Evolutionary conservation across 2,329 filamentous ascomycete genomes (phyloP).

Genomic region (Fusarium tanahbumbuense): DNA sequence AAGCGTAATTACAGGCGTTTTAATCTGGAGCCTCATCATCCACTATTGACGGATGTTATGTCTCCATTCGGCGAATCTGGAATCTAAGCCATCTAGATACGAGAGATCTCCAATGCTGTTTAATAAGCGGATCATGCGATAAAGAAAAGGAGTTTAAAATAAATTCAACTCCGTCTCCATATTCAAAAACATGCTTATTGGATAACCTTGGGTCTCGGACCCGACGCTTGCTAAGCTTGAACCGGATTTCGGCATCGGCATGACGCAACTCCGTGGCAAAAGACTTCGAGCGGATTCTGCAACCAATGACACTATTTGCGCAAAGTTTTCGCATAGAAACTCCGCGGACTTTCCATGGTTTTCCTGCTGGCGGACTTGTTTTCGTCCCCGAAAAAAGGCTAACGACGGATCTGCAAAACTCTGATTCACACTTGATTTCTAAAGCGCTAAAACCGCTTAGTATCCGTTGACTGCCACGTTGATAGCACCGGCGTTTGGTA

Average conservation of each 20-base stretch:
- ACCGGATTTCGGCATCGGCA: constrained; percentile 20
- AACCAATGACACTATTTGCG: constrained; percentile 8
- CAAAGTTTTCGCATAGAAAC: neutral
- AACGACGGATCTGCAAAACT: neutral
- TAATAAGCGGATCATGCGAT: constrained; percentile 27
- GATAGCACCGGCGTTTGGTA: constrained; percentile 14
- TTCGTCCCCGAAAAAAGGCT: neutral
- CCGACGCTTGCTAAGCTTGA: constrained; percentile 7
- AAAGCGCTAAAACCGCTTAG: neutral
- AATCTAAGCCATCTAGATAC: constrained; percentile 23
- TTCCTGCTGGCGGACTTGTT: neutral
- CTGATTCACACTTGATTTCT: neutral
- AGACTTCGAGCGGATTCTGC: accelerated
- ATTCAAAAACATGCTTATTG: neutral
- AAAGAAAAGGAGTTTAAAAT: constrained; percentile 11
- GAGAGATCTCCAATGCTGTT: constrained; percentile 23
- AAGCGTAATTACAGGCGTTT: neutral
- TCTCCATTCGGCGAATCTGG: neutral
- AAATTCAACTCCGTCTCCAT: constrained; percentile 13
- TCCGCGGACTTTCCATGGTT: constrained; percentile 23
- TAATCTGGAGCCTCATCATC: neutral
- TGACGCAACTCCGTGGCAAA: constrained; percentile 23
- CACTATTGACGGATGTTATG: constrained; percentile 15
- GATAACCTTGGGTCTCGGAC: neutral
- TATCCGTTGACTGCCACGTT: neutral